These are phyloP conservation scores for Cinnamomum micranthum DNA, from an alignment of 164 flowering plant species.

Conservation along the genomic window DNA sequence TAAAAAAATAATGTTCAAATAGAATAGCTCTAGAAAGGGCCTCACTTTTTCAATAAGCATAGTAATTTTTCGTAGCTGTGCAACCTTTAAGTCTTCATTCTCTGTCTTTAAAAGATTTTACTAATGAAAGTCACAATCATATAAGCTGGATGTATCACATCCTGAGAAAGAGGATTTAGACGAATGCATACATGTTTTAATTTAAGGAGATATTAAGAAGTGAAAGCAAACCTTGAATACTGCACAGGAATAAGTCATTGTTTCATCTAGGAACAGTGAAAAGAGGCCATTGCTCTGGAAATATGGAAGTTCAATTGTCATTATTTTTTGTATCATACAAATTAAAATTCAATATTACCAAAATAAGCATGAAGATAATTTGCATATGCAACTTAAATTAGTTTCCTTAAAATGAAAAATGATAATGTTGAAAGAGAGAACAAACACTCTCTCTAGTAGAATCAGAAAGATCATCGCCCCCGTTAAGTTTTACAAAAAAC, in stretches of 20 bases:
- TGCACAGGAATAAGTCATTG: slow-evolving; percentile 93
- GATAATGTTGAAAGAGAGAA: background rate
- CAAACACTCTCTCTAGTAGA: background rate
- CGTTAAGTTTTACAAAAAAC: too few relatives aligned
- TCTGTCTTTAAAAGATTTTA: slow-evolving; percentile 33
- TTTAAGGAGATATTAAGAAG: background rate
- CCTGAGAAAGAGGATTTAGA: background rate
- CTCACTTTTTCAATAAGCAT: slow-evolving; percentile 77
- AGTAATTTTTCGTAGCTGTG: slow-evolving; percentile 76
- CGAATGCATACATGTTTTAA: background rate
- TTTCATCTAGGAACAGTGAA: slow-evolving; percentile 81
- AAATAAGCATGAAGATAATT: background rate
- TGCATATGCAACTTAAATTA: background rate
- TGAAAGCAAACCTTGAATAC: slow-evolving; percentile 62
- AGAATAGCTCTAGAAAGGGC: background rate
- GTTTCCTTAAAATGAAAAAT: background rate
- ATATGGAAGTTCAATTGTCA: slow-evolving; percentile 6
- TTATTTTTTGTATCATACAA: background rate
- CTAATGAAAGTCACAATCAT: background rate
- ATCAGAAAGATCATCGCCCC: background rate
- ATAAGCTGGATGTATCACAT: background rate
- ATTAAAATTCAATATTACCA: background rate
- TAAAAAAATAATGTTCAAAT: background rate
- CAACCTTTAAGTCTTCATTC: slow-evolving; percentile 69
- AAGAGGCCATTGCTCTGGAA: slow-evolving; percentile 86